A percentile compares a stretch with the other conserved stretches of the same genome.
Conservation (phyloP, 768 basidiomycete genomes). For the Mycena capillaripes region DNA sequence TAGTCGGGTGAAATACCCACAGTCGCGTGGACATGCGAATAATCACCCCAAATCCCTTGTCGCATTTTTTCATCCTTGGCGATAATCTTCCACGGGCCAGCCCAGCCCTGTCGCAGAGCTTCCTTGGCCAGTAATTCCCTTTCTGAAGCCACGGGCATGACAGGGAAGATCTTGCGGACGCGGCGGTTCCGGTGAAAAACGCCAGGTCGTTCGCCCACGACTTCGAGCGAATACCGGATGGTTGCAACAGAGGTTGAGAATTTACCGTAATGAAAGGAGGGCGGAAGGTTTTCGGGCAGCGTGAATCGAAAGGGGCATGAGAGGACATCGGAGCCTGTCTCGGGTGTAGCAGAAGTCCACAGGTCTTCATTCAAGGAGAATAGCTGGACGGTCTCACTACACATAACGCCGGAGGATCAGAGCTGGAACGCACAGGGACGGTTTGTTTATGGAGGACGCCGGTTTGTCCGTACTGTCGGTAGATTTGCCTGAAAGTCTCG, state of each 20-base stretch:
- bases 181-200: conserved; percentile 11
- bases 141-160: conserved; percentile 17
- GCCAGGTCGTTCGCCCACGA: conserved; percentile 13
- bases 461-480: not conserved
- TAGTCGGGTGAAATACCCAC: not conserved
- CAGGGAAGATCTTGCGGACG: conserved; percentile 7
- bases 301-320: conserved; percentile 24
- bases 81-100: conserved; percentile 1
- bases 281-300: conserved; percentile 15
- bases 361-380: not conserved
- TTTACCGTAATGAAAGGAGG: conserved; percentile 12
- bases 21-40: not conserved
- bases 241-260: not conserved
- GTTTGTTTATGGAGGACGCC: not conserved
- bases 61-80: conserved; percentile 1
- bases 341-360: not conserved
- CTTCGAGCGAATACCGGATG: conserved; percentile 20
- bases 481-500: not conserved
- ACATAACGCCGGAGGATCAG: not conserved
- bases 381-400: not conserved
- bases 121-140: conserved; percentile 11
- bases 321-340: not conserved
- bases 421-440: not conserved
- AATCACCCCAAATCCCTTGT: conserved; percentile 24
- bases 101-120: conserved; percentile 21